Base-by-base conservation (phyloP, 2,329 filamentous ascomycete species). In the Neoscytalidium dimidiatum region DNA sequence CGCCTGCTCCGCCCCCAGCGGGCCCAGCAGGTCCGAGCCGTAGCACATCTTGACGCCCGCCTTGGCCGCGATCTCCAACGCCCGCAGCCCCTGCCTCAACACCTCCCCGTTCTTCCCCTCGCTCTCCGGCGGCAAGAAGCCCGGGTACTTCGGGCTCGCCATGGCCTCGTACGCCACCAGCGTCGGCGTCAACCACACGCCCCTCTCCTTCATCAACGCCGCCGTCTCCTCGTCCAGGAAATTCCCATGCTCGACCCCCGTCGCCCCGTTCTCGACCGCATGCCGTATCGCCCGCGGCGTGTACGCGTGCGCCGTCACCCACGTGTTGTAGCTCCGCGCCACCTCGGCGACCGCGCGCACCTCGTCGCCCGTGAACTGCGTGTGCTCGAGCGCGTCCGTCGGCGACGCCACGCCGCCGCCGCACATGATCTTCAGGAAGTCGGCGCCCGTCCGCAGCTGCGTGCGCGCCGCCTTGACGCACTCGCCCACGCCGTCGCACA, bases 351-450 rank as follows among this genome's bases (percentile, higher is more conserved):
- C 85, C 4, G 86, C 84, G 43, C 74, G 74, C 62, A 88, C 83
- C 75, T 88, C 86, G 38, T 81, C 82, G 0, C 80, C 75, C 0
- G 84, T 84, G 73, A 88, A 88, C 70, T 88, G 86, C 14, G 83
- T 73, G 68, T 83, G 80, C 7, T 82, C 80, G 11, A 88, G 75
- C 43, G 75, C 75, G 69, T 88, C 86, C 0, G 84, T 86, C 0
- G 84, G 84, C 11, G 80, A 84, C 0, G 83, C 80, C 1, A 88
- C 85, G 8, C 86, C 86, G 1, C 86, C 86, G 4, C 81, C 81
- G 0, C 78, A 79, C 85, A 88, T 88, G 67, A 89, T 85, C 72
- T 88, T 88, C 72, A 89, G 81, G 68, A 88, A 88, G 69, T 88
- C 84, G 0, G 84, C 83, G 1, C 86, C 86, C 8, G 75, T 78